Percentiles rank a stretch among this genome's conserved stretches.
Conservation (phyloP, 164 flowering plant species). For the Euptelea pleiosperma region DNA sequence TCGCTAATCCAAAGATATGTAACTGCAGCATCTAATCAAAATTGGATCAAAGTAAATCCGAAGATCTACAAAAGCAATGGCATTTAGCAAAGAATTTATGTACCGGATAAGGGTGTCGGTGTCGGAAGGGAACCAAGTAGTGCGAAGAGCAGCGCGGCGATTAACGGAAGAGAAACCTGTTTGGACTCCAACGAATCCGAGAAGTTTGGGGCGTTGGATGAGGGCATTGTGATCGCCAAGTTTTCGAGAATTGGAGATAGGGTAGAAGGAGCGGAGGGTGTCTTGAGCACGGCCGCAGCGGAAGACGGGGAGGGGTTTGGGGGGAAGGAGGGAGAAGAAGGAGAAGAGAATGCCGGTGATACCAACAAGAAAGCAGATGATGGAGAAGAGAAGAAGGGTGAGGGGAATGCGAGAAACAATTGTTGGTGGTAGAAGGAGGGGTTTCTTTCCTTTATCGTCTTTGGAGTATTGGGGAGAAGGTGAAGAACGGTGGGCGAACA, state of each 20-base stretch:
- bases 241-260: constrained; percentile 17
- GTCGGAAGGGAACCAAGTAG: constrained; percentile 61
- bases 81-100: neutral
- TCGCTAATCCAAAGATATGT: too few relatives aligned
- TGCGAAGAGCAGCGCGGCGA: constrained; percentile 40
- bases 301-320: constrained; percentile 28
- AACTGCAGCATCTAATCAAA: too few relatives aligned
- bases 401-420: constrained; percentile 3
- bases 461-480: constrained; percentile 16
- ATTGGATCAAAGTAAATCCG: too few relatives aligned
- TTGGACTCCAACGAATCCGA: constrained; percentile 60
- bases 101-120: constrained; percentile 46
- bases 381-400: constrained; percentile 23
- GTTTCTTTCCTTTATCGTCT: constrained; percentile 25
- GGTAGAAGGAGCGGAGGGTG: constrained; percentile 30
- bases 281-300: constrained; percentile 48
- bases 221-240: constrained; percentile 14
- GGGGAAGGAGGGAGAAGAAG: constrained; percentile 26
- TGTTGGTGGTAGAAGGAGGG: constrained; percentile 6
- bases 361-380: constrained; percentile 36
- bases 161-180: constrained; percentile 46
- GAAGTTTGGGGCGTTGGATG: constrained; percentile 39
- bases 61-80: neutral
- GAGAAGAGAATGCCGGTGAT: constrained; percentile 38
- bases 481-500: too few relatives aligned